Evolutionary conservation across 768 basidiomycete genomes (phyloP), one percentile per base, ranked within the genome.

Genomic region (Cystobasidium onofrii): DNA sequence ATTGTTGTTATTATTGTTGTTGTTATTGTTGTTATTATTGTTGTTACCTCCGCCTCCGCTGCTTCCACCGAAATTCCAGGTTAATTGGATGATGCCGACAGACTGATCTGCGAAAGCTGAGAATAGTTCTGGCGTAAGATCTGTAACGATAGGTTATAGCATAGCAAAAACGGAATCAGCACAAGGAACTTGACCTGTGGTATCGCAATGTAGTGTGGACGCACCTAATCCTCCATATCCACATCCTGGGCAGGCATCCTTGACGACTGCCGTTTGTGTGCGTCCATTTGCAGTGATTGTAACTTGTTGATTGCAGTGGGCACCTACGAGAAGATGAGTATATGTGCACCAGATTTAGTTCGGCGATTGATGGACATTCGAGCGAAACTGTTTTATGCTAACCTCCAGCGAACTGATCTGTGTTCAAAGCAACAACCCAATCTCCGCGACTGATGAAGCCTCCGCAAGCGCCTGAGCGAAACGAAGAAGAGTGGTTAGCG

Each of bases 231-330:
- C 69, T 15, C 41, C 41, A 55, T 54, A 54, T 29, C 41, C 66
- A 36, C 66, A 69, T 12, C 66, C 66, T 33, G 66, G 66, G 36
- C 66, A 69, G 6, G 29, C 34, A 60, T 71, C 69, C n/a, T 34
- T 34, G n/a, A 71, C 39, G 34, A 44, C 52, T 13, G 55, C 69
- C 25, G 39, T 43, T 23, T 57, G 54, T 3, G 34, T 60, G 1
- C 23, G 31, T 10, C 69, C 69, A 29, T 41, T 27, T 23, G 50
- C 50, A 43, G 27, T 69, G 27, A 69, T 69, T 7, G 66, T 69
- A n/a, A 69, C n/a, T 52, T 69, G 66, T 29, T 69, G 66, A 44
- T 50, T 50, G 31, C 66, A 69, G 44, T 69, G 66, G 15, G 66
- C 36, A 15, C 66, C 66, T 46, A 60, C 12, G 12, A 23, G 57